These are phyloP conservation scores for Cystobasidiopsis lactophilus DNA, from an alignment of 768 basidiomycete species.

Conservation along the genomic window DNA sequence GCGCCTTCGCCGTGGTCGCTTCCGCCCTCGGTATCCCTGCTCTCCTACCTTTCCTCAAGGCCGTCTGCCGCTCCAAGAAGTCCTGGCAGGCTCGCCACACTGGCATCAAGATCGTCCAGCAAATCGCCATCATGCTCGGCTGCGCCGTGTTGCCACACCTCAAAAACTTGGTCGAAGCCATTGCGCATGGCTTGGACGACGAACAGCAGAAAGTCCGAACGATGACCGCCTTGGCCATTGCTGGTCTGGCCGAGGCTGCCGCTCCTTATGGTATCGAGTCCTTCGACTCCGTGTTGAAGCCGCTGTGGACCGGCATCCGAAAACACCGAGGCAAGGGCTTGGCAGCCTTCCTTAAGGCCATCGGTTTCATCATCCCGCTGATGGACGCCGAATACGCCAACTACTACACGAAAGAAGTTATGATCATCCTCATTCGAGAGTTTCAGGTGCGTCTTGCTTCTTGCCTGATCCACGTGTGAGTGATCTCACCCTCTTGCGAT, in stretches of 20 bases:
- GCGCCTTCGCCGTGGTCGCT: constrained; percentile 91
- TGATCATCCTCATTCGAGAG: constrained; percentile 70
- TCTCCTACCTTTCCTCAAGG: constrained; percentile 90
- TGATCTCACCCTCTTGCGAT: constrained; percentile 39
- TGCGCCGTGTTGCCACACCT: constrained; percentile 94
- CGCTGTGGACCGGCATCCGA: constrained; percentile 80
- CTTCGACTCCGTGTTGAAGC: constrained; percentile 89
- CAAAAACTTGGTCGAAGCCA: constrained; percentile 85
- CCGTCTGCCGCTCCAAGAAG: constrained; percentile 95
- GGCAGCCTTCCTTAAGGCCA: constrained; percentile 88
- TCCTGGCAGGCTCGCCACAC: constrained; percentile 99
- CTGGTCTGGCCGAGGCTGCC: constrained; percentile 86
- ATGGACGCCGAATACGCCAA: constrained; percentile 99
- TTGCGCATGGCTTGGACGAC: constrained; percentile 75
- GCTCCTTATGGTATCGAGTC: constrained; percentile 99
- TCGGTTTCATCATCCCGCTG: constrained; percentile 96
- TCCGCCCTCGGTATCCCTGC: constrained; percentile 96
- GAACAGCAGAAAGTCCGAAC: constrained; percentile 92
- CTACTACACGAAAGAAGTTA: constrained; percentile 96
- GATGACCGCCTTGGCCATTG: constrained; percentile 77
- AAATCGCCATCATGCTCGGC: constrained; percentile 99
- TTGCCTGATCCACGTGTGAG: not conserved
- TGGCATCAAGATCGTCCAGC: constrained; percentile 97
- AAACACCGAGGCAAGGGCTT: constrained; percentile 85
- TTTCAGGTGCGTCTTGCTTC: not conserved